Base-by-base conservation (phyloP, 1,284 basidiomycete genomes). In the Coniferiporia weirii region DNA sequence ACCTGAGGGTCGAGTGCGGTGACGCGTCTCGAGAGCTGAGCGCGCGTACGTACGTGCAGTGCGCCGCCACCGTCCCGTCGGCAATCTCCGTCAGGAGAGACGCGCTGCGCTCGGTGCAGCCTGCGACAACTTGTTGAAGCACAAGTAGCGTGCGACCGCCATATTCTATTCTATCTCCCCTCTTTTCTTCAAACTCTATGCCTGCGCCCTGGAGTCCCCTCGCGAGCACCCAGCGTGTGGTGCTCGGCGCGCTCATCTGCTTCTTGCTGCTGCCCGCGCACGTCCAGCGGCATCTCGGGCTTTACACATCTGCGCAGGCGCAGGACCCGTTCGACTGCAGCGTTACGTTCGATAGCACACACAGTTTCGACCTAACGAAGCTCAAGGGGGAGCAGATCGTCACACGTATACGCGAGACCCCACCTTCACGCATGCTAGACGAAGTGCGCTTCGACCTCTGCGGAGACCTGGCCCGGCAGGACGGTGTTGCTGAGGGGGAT, bases 311-410 rank as follows among this genome's bases (percentile, higher is more conserved):
- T 43, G 36, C 77, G 36, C 69, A 73, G 56, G 73, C 62, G 20
- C 57, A 80, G 45, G 68, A 73, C 48, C 54, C 64, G 13, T 85
- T 85, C 65, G 75, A 83, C 67, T 90, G 88, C 69, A 76, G 73
- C 63, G 67, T 81, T 59, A 71, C 73, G 0, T 66, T 79, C 47
- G 77, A 75, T 46, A 75, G 73, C 49, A 57, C 57, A 7, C 50
- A 22, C 9, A 77, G 75, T 45, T 91, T 83, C 66, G 85, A 91
- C 72, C 71, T 91, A 54, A 80, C 76, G 17, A 61, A 69, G 32
- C 73, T 90, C 27, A 70, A 68, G 40, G 82, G 81, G 48, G 77
- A 79, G 66, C 78, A 81, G 55, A 72, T 70, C 7, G 67, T 81
- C 34, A 68, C 54, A 46, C 73, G 75, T 13, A 74, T 68, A 52